Conservation (phyloP, 331 rosid genomes). For the Malus hybrid region DNA sequence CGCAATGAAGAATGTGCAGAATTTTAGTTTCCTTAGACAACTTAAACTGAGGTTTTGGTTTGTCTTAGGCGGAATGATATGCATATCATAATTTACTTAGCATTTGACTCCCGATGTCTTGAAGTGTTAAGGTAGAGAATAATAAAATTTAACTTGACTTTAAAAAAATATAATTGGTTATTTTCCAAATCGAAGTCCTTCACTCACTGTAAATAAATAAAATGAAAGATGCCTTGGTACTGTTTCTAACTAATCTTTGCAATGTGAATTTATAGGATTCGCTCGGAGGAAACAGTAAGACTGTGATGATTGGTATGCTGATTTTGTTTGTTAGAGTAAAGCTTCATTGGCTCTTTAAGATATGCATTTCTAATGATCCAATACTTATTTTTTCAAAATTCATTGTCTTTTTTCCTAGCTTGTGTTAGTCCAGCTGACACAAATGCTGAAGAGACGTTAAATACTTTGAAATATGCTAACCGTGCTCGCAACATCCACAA, state of each 20-base stretch:
- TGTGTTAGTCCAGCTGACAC: slow-evolving; percentile 97
- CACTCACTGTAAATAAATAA: neutral
- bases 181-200: neutral
- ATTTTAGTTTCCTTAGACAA: no score
- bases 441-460: slow-evolving; percentile 85
- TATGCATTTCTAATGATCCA: neutral
- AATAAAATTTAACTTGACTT: neutral
- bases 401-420: slow-evolving; percentile 30
- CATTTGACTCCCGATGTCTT: neutral
- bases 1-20: neutral
- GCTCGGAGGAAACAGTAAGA: slow-evolving; percentile 93
- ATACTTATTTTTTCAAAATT: slow-evolving; percentile 1
- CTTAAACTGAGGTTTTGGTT: neutral
- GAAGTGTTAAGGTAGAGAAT: neutral
- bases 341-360: neutral
- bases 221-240: neutral
- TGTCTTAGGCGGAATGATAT: neutral
- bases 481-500: slow-evolving; percentile 97
- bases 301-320: slow-evolving; percentile 81
- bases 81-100: neutral
- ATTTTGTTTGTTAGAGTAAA: neutral
- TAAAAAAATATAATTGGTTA: no score
- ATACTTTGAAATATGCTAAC: slow-evolving; percentile 83
- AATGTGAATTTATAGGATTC: slow-evolving; percentile 59
- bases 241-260: neutral